These are phyloP conservation scores for Stenocarpella maydis DNA, from an alignment of 2,329 filamentous ascomycete genomes.

Conservation along the genomic window DNA sequence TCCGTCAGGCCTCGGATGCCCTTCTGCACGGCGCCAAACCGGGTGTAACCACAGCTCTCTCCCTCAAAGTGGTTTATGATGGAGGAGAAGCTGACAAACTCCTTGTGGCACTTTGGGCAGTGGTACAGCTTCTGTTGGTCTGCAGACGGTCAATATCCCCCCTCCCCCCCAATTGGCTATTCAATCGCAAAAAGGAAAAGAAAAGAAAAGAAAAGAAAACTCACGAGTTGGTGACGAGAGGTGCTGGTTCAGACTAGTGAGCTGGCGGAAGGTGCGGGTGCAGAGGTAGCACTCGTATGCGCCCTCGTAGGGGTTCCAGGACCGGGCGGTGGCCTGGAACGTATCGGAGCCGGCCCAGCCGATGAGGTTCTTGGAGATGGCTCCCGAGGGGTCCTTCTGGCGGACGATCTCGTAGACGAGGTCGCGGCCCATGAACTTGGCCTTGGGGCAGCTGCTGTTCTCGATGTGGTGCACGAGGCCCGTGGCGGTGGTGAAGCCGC, in stretches of 20 bases:
- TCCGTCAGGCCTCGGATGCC: slow-evolving; percentile 38
- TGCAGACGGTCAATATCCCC: slow-evolving; percentile 34
- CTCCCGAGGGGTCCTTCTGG: slow-evolving; percentile 53
- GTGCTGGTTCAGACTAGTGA: slow-evolving; percentile 57
- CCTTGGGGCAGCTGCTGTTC: slow-evolving; percentile 57
- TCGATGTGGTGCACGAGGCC: slow-evolving; percentile 67
- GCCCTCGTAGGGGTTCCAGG: slow-evolving; percentile 52
- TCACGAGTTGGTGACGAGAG: slow-evolving; percentile 61
- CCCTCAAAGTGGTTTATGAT: slow-evolving; percentile 55
- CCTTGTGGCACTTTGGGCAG: slow-evolving; percentile 46
- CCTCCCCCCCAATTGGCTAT: too few relatives aligned
- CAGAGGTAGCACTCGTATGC: slow-evolving; percentile 65
- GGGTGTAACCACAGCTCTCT: slow-evolving; percentile 50
- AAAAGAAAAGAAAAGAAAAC: slow-evolving; percentile 36
- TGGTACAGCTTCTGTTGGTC: slow-evolving; percentile 51
- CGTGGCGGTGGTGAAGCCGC: slow-evolving; percentile 56
- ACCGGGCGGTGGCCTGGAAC: slow-evolving; percentile 48
- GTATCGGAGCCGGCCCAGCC: slow-evolving; percentile 49
- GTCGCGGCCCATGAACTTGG: slow-evolving; percentile 55
- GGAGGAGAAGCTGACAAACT: slow-evolving; percentile 51
- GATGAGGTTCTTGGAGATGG: slow-evolving; percentile 62
- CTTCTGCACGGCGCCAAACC: slow-evolving; percentile 48
- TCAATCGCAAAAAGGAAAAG: too few relatives aligned
- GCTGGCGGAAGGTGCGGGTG: slow-evolving; percentile 49
- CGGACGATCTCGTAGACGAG: slow-evolving; percentile 55